phyloP scores from a whole-genome alignment of 495 filamentous ascomycete species.

The Annulohypoxylon moriforme region DNA sequence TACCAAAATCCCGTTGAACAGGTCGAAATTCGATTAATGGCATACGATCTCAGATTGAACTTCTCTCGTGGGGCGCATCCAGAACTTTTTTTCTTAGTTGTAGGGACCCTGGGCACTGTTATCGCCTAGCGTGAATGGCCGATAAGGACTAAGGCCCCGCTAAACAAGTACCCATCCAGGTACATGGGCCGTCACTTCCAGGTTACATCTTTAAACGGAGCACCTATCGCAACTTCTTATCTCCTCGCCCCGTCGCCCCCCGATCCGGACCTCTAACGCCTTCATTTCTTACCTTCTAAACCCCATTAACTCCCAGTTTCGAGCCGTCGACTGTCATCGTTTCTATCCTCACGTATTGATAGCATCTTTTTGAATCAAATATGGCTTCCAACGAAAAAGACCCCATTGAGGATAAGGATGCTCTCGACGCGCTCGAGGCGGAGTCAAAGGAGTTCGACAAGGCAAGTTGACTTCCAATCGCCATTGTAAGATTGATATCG shows the following conservation, averaged over 20 bases:
- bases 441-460: constrained; percentile 93
- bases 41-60: neutral
- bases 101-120: constrained; percentile 28
- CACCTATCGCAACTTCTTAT: constrained; percentile 34
- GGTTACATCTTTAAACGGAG: neutral
- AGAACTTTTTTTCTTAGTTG: constrained; percentile 34
- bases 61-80: constrained; percentile 34
- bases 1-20: neutral
- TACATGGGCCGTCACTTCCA: neutral
- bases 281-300: constrained; percentile 1
- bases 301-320: neutral
- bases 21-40: neutral
- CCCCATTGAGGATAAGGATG: constrained; percentile 73
- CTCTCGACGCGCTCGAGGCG: constrained; percentile 84
- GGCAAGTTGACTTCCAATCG: constrained; percentile 55
- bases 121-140: constrained; percentile 20
- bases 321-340: neutral
- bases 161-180: neutral
- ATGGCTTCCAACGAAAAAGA: constrained; percentile 39
- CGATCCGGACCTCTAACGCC: constrained; percentile 9
- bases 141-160: constrained; percentile 21
- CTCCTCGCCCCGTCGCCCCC: constrained; percentile 17
- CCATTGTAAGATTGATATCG: constrained; percentile 3
- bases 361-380: neutral
- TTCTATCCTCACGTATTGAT: neutral